Evolutionary conservation across 305 asterid species (phyloP).

Genomic region (Solanum hybrid): DNA sequence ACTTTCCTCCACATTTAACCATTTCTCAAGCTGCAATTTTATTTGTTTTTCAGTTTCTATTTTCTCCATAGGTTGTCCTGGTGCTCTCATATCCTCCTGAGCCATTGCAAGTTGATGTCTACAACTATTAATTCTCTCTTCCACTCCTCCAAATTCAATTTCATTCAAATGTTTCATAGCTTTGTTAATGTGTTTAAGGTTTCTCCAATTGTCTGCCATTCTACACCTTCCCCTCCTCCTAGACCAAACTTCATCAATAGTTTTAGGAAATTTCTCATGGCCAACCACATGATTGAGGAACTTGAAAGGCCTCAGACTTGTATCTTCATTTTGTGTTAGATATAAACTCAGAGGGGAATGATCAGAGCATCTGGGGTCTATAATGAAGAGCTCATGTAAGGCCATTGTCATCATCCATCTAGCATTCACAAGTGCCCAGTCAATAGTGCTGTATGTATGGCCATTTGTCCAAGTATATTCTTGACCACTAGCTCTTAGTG

Average conservation of each 20-base stretch:
- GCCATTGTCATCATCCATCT: not conserved
- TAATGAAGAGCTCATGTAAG: not conserved
- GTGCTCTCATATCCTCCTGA: not conserved
- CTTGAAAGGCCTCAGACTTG: not conserved
- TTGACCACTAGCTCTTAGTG: not conserved
- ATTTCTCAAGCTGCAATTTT: not conserved
- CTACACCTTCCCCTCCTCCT: not conserved
- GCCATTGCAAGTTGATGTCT: not conserved
- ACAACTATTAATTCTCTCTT: not conserved
- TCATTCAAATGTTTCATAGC: not conserved
- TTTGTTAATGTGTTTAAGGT: not conserved
- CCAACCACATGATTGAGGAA: not conserved
- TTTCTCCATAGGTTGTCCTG: not conserved
- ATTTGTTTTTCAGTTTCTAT: not conserved
- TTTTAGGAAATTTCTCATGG: not conserved
- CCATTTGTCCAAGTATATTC: not conserved
- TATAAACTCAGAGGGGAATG: not conserved
- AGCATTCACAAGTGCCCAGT: not conserved
- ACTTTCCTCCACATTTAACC: not conserved
- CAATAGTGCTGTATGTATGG: not conserved
- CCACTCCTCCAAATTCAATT: not conserved
- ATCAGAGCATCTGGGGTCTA: not conserved
- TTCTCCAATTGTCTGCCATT: not conserved
- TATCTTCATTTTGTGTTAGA: not conserved
- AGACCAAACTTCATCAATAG: not conserved